Base-by-base conservation (phyloP, 176 grass and related monocot genomes). In the Paspalum notatum region DNA sequence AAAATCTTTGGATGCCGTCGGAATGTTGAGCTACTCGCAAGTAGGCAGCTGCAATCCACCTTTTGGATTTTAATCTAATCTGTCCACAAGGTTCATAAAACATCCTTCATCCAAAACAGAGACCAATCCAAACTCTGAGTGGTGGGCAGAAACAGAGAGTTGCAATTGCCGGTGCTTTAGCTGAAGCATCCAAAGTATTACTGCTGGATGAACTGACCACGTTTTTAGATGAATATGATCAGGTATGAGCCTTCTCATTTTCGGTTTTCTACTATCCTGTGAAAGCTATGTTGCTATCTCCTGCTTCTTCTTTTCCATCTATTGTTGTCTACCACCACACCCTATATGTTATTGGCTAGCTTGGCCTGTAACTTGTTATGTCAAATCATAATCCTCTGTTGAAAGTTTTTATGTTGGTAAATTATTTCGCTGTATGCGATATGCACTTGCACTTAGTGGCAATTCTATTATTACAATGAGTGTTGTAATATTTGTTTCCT, bases 101-200 rank as follows among this genome's bases (percentile, higher is more conserved):
- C 65, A 79, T 62, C 51, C 64, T 91, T 85, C 77, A 77, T 91
- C 44, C 80, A 58, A 87, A 56, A 80, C 90, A 97, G 94, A 97
- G 94, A 65, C 94, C 89, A 76, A 94, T 97, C 69, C 91, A 94
- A 85, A 97, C 89, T 73, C 77, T 97, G 66, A 98, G 95, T 80
- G 92, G 92, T 60, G 95, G 92, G 71, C 95, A 98, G 92, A 98
- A 98, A 87, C 91, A 97, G 78, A 89, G 94, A 78, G 91, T 97
- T 85, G 94, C 94, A 73, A 94, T 92, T 82, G 95, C 95, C 1
- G 95, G 92, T 84, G 95, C 95, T 57, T 93, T 98, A 78, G 95
- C 95, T 68, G 92, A 98, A 92, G 74, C 87, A 66, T 93, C 90
- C 37, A 95, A 95, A 87, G 95, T 93, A 80, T 54, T 98, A 49